Percentiles rank a stretch among this genome's conserved stretches.
phyloP scores from a whole-genome alignment of 495 filamentous ascomycete genomes.

The Annulohypoxylon maeteangense region DNA sequence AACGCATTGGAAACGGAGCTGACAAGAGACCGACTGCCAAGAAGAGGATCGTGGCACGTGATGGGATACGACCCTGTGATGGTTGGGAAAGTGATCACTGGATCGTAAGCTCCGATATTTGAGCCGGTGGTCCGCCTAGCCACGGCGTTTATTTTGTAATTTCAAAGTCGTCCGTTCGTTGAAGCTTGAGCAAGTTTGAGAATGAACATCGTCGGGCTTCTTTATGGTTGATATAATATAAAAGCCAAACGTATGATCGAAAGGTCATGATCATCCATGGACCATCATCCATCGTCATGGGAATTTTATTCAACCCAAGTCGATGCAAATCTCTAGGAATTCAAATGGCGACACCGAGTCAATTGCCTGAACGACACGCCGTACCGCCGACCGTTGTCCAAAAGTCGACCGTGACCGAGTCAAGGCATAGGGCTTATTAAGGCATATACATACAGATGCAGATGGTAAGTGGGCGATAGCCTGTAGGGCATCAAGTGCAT shows the following conservation, averaged over 20 bases:
- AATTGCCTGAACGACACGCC: slow-evolving; percentile 9
- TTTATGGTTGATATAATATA: neutral
- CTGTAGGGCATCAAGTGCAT: neutral
- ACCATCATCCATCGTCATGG: neutral
- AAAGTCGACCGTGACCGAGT: neutral
- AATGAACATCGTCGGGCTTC: neutral
- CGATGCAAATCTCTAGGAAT: neutral
- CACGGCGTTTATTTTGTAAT: neutral
- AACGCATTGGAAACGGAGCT: slow-evolving; percentile 31
- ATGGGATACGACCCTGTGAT: slow-evolving; percentile 21
- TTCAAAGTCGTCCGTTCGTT: neutral
- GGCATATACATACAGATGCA: no score
- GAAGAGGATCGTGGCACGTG: slow-evolving; percentile 33
- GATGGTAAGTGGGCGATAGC: neutral
- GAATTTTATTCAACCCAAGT: neutral
- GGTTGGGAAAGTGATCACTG: slow-evolving; percentile 4
- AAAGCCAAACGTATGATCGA: slow-evolving; percentile 5
- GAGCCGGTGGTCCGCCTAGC: neutral
- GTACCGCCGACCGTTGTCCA: slow-evolving; percentile 15
- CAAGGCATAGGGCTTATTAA: neutral
- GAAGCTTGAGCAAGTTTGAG: neutral
- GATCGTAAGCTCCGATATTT: slow-evolving; percentile 34
- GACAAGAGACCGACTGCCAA: slow-evolving; percentile 29
- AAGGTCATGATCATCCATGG: neutral
- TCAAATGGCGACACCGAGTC: neutral